Conservation (phyloP, 2,329 filamentous ascomycete species). For the Sporothrix brasiliensis region DNA sequence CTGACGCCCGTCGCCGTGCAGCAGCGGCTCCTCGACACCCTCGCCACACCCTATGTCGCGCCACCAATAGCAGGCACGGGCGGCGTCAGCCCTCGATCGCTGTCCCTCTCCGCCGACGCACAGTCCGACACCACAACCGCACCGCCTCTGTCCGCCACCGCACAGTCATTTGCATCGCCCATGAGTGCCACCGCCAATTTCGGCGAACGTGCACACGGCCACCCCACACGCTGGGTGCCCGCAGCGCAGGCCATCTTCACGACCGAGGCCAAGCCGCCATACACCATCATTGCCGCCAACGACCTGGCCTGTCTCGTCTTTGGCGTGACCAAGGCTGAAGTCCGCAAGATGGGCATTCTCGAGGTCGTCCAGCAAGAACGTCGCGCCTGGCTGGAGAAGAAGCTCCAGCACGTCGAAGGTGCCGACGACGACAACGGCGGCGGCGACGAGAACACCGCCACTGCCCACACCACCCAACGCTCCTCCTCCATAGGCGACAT, state of each 20-base stretch:
- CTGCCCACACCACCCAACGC: constrained; percentile 41
- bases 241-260: constrained; percentile 96
- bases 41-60: constrained; percentile 76
- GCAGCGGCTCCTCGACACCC: constrained; percentile 79
- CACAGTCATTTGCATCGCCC: constrained; percentile 47
- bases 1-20: constrained; percentile 73
- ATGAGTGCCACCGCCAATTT: constrained; percentile 52
- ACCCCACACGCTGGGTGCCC: constrained; percentile 86
- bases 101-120: constrained; percentile 24
- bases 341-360: constrained; percentile 90
- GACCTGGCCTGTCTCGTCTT: constrained; percentile 97
- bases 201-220: constrained; percentile 72
- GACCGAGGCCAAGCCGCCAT: constrained; percentile 85
- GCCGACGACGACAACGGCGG: constrained; percentile 49
- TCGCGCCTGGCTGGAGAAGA: constrained; percentile 85
- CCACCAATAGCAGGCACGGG: neutral
- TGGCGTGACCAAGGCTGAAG: constrained; percentile 95
- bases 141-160: constrained; percentile 17
- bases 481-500: constrained; percentile 46
- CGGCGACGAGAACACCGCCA: constrained; percentile 43
- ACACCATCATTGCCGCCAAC: constrained; percentile 95
- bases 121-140: constrained; percentile 18
- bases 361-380: constrained; percentile 92
- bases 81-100: constrained; percentile 16
- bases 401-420: constrained; percentile 67